Percentiles rank a stretch among this genome's conserved stretches.
Conservation (phyloP, 805 yeast species). For the Clavispora fructus region DNA sequence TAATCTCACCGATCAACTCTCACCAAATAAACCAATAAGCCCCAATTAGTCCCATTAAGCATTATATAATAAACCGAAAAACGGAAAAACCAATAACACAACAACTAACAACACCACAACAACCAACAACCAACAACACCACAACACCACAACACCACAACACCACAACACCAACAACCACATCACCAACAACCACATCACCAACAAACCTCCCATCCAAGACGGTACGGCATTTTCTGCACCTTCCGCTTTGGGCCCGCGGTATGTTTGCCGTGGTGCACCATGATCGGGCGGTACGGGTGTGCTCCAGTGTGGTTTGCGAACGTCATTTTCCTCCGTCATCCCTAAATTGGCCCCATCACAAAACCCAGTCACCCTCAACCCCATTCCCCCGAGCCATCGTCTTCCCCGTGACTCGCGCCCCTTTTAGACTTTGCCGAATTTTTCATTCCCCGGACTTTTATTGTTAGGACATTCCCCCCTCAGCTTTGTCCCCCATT, state of each 20-base stretch:
- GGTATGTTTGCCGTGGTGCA: not conserved
- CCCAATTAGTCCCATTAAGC: too few species aligned
- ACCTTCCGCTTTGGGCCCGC: not conserved
- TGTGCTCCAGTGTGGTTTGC: conserved; percentile 1
- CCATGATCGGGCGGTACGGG: not conserved
- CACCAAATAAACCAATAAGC: too few species aligned
- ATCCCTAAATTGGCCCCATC: conserved; percentile 5
- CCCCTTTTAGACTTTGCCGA: not conserved
- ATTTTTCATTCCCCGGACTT: not conserved
- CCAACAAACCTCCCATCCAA: too few species aligned
- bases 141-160: too few species aligned
- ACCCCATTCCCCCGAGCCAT: not conserved
- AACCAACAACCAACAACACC: too few species aligned
- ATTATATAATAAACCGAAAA: too few species aligned
- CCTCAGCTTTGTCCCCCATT: not conserved
- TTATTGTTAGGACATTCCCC: not conserved
- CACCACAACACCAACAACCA: too few species aligned
- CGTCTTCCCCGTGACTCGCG: not conserved
- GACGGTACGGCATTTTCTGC: not conserved
- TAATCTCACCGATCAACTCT: too few species aligned
- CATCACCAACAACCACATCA: too few species aligned
- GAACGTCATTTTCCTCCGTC: conserved; percentile 7
- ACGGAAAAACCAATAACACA: too few species aligned
- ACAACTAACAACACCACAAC: too few species aligned
- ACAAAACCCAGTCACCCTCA: not conserved